Evolutionary conservation across 78 protist genomes (phyloP), one percentile per base, ranked within the genome.

Genomic region (Dictyostelium citrinum): DNA sequence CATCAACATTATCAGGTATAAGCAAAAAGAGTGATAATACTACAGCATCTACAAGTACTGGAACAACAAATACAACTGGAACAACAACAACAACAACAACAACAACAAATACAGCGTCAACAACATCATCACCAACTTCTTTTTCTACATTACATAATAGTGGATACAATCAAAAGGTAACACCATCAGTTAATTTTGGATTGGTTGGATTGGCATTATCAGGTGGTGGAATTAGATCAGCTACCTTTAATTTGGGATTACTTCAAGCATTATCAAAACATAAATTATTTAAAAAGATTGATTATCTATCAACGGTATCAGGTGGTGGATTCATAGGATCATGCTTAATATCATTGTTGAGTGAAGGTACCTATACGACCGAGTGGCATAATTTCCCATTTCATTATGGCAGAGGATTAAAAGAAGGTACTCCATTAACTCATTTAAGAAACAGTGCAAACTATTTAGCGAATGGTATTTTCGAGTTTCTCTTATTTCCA

Each of bases 241-340:
- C 93, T 17, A 88, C 93, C 0, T 88, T 78, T 45, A 88, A 88
- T 78, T 31, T 88, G 1, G 93, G 93, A 67, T 51, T 88, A 6
- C 71, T 88, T 5, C 93, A 88, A 67, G 93, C 93, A 43, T 43
- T 88, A 9, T 58, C 93, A 29, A 88, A 88, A 46, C 93, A 88
- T 33, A 41, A 67, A 22, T 49, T 88, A 43, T 88, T 88, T 68
- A 78, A 72, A 37, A 88, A 68, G 55, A 58, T 88, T 17, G 93
- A 88, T 79, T 88, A 88, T 67, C 71, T 88, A 16, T 88, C 93
- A 2, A 88, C 93, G 0, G 93, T 88, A 2, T 37, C 68, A 17
- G 93, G 93, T 67, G 93, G 93, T n/a, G 93, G 93, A 17, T 88
- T 88, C 29, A 88, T 88, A n/a, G 93, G 93, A 3, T 49, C 76